Percentiles rank a stretch among this genome's conserved stretches.
Evolutionary conservation across 2,329 filamentous ascomycete genomes (phyloP).

Genomic region (Penicillium expansum): DNA sequence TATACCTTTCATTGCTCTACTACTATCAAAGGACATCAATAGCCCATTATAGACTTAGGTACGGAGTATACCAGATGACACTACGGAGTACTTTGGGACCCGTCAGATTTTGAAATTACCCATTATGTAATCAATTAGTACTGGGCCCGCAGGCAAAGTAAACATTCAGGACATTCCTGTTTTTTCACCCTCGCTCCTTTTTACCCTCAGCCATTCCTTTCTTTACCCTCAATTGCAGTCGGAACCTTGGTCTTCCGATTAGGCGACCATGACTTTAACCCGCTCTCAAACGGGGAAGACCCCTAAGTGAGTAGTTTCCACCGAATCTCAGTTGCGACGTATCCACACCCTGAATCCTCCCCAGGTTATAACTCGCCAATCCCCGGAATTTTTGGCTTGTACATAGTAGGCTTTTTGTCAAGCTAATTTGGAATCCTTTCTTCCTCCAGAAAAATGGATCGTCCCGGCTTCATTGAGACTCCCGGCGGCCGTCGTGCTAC

Average conservation of each 20-base stretch:
- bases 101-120: neutral
- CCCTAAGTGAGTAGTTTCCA: slow-evolving; percentile 45
- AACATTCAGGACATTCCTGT: slow-evolving; percentile 18
- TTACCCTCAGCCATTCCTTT: neutral
- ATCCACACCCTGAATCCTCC: slow-evolving; percentile 8
- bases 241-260: slow-evolving; percentile 19
- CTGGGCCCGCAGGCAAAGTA: slow-evolving; percentile 6
- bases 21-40: neutral
- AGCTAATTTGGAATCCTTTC: slow-evolving; percentile 12
- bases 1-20: neutral
- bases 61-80: neutral
- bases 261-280: slow-evolving; percentile 45
- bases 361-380: slow-evolving; percentile 15
- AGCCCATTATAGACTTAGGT: neutral
- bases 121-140: slow-evolving; percentile 8
- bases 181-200: slow-evolving; percentile 11
- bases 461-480: slow-evolving; percentile 53
- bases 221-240: slow-evolving; percentile 11
- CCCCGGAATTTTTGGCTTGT: neutral
- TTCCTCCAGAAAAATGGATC: slow-evolving; percentile 49
- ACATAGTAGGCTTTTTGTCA: neutral
- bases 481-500: slow-evolving; percentile 47
- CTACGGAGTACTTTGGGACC: no score
- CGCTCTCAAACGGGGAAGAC: slow-evolving; percentile 53
- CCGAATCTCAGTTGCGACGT: slow-evolving; percentile 15